Evolutionary conservation across 495 filamentous ascomycete species (phyloP).

Genomic region (Pseudomonodictys pantanalensis): DNA sequence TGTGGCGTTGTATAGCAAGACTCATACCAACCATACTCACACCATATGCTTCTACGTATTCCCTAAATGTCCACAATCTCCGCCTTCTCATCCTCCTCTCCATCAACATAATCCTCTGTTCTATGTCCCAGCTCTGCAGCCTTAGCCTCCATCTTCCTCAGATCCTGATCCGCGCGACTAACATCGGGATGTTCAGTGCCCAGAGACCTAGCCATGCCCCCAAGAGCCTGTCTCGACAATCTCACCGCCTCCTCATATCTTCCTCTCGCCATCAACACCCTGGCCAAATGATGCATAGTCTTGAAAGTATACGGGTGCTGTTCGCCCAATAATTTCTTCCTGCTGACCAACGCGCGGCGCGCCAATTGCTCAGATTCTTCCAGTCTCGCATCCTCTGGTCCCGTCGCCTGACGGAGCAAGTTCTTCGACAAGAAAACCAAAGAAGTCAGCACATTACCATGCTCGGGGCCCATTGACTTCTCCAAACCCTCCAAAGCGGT

Average conservation of each 20-base stretch:
- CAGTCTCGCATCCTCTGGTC: conserved; percentile 2
- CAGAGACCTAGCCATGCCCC: background rate
- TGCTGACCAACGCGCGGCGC: background rate
- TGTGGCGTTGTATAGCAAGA: no score
- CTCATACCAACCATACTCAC: no score
- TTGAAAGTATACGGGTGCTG: conserved; percentile 12
- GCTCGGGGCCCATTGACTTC: background rate
- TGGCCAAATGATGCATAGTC: conserved; percentile 6
- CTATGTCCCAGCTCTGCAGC: background rate
- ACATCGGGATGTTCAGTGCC: conserved; percentile 9
- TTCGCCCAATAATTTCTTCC: conserved; percentile 9
- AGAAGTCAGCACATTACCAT: conserved; percentile 3
- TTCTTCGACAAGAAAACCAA: conserved; percentile 12
- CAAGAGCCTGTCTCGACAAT: background rate
- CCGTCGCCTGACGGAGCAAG: conserved; percentile 1
- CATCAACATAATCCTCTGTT: background rate
- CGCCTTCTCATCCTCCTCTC: background rate
- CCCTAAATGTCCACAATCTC: no score
- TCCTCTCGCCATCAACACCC: conserved; percentile 6
- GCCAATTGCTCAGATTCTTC: conserved; percentile 11
- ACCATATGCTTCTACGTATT: no score
- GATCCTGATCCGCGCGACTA: background rate
- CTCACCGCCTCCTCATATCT: conserved; percentile 5
- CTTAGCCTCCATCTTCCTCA: conserved; percentile 2
- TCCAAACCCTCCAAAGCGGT: background rate